Base-by-base conservation (phyloP, 2,329 filamentous ascomycete species). In the Hypomyces rosellus region DNA sequence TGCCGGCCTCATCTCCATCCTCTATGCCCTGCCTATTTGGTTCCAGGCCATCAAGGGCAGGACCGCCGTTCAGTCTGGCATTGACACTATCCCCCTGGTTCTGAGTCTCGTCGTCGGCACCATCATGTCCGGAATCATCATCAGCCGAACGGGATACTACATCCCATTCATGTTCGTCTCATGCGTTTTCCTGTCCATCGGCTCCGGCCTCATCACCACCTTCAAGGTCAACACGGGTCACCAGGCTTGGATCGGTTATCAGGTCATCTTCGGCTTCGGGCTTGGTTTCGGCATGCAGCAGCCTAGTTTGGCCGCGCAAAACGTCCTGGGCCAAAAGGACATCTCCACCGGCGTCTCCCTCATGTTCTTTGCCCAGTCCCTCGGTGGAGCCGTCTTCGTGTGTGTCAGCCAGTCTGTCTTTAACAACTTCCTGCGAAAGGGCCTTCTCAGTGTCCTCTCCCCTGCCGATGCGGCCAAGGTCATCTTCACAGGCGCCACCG, bases 11-110 rank as follows among this genome's bases (percentile, higher is more conserved):
- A 20, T 16, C 38, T 41, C 38, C 38, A n/a, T 46, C 16, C 14
- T 71, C 5, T 74, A 74, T 60, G 77, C 69, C 56, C 61, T 78
- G 5, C 74, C 75, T 11, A 66, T 77, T 48, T 79, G 74, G 71
- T 77, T 76, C 60, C 74, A 77, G 53, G 70, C 70, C n/a, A 69
- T 75, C 41, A 61, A 71, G 49, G 71, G 61, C n/a, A 50, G 53
- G n/a, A 55, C 59, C 1, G 62, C 64, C 20, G 49, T 65, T 3
- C 40, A 62, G 6, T 61, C 61, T 0, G 63, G 64, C 30, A 61
- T 65, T 36, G 57, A 57, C 8, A 54, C 59, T 11, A 52, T 68
- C 8, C 60, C 64, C 6, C 52, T 64, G 38, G 55, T 65, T 8
- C 54, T 66, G 7, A 54, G 61, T 25, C 56, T 63, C 16, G 59